Evolutionary conservation across 306 rosid genomes (phyloP).

Genomic region (Acacia melanoxylon): DNA sequence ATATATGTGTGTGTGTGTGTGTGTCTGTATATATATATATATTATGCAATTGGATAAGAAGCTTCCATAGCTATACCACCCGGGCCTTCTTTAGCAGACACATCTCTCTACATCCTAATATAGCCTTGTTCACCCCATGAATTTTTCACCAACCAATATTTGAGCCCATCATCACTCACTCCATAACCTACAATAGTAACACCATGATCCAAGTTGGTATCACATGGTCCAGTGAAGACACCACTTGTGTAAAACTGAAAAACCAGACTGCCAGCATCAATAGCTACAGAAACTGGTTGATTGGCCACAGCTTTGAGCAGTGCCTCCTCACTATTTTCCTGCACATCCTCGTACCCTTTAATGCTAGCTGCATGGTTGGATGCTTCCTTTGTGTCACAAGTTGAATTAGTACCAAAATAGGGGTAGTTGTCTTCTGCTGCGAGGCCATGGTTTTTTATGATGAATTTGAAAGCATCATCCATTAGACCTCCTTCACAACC

Average conservation of each 20-base stretch:
- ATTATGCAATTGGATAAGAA: background rate
- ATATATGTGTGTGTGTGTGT: too few relatives aligned
- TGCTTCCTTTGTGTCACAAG: background rate
- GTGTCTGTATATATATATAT: too few relatives aligned
- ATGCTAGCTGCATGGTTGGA: background rate
- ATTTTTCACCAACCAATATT: background rate
- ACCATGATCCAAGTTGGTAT: background rate
- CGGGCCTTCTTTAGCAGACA: background rate
- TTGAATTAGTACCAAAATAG: constrained; percentile 1
- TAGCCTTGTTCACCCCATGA: background rate
- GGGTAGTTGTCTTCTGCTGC: constrained; percentile 31
- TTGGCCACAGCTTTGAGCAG: background rate
- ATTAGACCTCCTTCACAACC: constrained; percentile 41
- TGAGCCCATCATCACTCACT: background rate
- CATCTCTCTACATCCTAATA: background rate
- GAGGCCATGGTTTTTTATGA: constrained; percentile 36
- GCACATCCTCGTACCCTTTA: background rate
- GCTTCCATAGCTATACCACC: background rate
- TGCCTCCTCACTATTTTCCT: background rate
- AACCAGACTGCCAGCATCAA: background rate
- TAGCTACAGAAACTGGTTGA: background rate
- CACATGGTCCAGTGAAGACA: background rate
- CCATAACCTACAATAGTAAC: background rate
- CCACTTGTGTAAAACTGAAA: background rate
- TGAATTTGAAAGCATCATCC: constrained; percentile 42